Percentiles rank a stretch among this genome's conserved stretches.
Evolutionary conservation across 768 basidiomycete genomes (phyloP).

Genomic region (Russula brevipes): DNA sequence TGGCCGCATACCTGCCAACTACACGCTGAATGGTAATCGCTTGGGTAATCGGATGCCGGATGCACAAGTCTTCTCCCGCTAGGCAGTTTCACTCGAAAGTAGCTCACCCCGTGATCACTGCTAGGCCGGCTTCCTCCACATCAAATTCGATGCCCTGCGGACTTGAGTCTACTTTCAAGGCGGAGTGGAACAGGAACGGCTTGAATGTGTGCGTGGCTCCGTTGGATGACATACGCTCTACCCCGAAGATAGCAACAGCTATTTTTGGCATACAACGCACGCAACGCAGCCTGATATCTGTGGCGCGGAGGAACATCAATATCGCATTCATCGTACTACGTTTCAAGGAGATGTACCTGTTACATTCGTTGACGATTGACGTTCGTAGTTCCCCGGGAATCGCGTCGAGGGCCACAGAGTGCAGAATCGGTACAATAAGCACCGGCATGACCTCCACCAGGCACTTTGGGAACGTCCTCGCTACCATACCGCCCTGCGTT

Average conservation of each 20-base stretch:
- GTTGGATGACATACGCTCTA: constrained; percentile 74
- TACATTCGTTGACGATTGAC: constrained; percentile 77
- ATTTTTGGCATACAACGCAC: constrained; percentile 64
- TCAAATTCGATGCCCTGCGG: constrained; percentile 72
- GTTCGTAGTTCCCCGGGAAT: constrained; percentile 73
- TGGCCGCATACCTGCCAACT: constrained; percentile 75
- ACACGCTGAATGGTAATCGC: constrained; percentile 75
- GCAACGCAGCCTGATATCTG: constrained; percentile 77
- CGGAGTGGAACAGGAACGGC: constrained; percentile 69
- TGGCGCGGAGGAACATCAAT: background rate
- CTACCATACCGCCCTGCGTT: constrained; percentile 41
- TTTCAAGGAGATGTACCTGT: constrained; percentile 44
- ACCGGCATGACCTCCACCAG: constrained; percentile 87
- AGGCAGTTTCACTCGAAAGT: constrained; percentile 90
- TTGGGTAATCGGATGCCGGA: constrained; percentile 66
- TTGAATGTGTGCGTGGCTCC: constrained; percentile 94
- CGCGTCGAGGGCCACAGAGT: constrained; percentile 82
- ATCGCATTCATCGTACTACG: background rate
- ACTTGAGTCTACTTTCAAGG: constrained; percentile 58
- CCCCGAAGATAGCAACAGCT: constrained; percentile 79
- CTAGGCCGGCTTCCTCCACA: constrained; percentile 56
- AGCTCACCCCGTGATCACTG: constrained; percentile 57
- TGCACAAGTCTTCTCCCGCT: constrained; percentile 83
- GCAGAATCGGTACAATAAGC: constrained; percentile 88
- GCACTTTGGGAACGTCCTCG: constrained; percentile 47